Percentiles rank a stretch among this genome's conserved stretches.
Evolutionary conservation across 2,329 filamentous ascomycete genomes (phyloP).

Genomic region (Pyrenophora teres): DNA sequence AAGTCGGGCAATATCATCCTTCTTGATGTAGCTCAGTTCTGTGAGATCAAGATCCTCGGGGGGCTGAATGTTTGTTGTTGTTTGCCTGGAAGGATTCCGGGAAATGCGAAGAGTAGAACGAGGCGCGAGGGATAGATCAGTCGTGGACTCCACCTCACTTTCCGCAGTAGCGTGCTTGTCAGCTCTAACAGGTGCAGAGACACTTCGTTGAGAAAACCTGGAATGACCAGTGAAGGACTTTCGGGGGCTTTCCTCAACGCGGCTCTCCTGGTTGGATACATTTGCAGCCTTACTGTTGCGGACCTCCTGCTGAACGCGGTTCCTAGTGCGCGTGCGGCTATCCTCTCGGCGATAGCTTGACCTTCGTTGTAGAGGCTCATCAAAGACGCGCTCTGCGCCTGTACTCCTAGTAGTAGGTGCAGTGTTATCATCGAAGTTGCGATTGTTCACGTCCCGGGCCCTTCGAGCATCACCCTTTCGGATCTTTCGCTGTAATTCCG

Average conservation of each 20-base stretch:
- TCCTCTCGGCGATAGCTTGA: conserved; percentile 39
- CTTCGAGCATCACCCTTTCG: conserved; percentile 35
- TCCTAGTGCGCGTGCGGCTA: conserved; percentile 41
- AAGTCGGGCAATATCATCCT: conserved; percentile 58
- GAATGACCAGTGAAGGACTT: conserved; percentile 34
- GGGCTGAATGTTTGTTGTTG: conserved; percentile 28
- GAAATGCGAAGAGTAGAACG: conserved; percentile 36
- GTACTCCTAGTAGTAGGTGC: conserved; percentile 18
- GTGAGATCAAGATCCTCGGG: conserved; percentile 51
- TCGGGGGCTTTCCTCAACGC: conserved; percentile 25
- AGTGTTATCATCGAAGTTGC: conserved; percentile 14
- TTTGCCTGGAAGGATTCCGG: conserved; percentile 26
- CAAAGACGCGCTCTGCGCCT: conserved; percentile 24
- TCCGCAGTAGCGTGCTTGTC: conserved; percentile 31
- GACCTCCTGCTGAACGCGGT: conserved; percentile 41
- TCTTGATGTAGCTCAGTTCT: conserved; percentile 60
- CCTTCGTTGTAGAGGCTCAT: conserved; percentile 30
- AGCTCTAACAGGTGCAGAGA: conserved; percentile 37
- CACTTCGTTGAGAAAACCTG: conserved; percentile 31
- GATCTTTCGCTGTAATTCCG: conserved; percentile 41
- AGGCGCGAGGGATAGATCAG: conserved; percentile 46
- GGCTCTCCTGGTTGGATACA: conserved; percentile 24
- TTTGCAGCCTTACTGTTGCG: conserved; percentile 37
- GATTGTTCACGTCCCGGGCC: conserved; percentile 34
- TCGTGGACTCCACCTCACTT: conserved; percentile 47